These are phyloP conservation scores for Fusarium coicis DNA, from an alignment of 2,329 filamentous ascomycete genomes.

Conservation along the genomic window DNA sequence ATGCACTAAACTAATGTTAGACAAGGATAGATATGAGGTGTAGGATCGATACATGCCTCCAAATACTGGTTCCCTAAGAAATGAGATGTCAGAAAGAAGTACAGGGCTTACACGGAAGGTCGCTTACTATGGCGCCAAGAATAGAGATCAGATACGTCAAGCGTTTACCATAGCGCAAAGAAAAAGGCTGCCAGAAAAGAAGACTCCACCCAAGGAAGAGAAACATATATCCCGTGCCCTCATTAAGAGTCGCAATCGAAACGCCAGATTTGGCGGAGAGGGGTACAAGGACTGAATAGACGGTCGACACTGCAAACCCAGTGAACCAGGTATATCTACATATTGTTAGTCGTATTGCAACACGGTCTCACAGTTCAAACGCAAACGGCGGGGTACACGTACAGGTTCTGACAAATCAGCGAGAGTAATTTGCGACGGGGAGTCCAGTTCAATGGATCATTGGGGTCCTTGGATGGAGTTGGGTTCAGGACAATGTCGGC, in stretches of 20 bases:
- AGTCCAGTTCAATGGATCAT: slow-evolving; percentile 64
- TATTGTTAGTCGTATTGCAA: accelerated
- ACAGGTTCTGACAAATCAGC: slow-evolving; percentile 46
- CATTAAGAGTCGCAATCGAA: slow-evolving; percentile 49
- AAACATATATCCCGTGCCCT: slow-evolving; percentile 55
- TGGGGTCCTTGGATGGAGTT: slow-evolving; percentile 59
- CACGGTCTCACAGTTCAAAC: no score
- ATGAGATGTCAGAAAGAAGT: not conserved
- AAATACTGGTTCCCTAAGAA: slow-evolving; percentile 34
- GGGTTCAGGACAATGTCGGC: slow-evolving; percentile 61
- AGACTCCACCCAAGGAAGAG: slow-evolving; percentile 58
- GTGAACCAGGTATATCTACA: slow-evolving; percentile 51
- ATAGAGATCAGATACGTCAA: slow-evolving; percentile 53
- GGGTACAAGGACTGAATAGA: slow-evolving; percentile 53
- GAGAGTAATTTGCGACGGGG: slow-evolving; percentile 41
- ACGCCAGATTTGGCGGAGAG: slow-evolving; percentile 47
- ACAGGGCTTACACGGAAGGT: accelerated
- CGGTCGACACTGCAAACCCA: slow-evolving; percentile 52
- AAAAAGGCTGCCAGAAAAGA: slow-evolving; percentile 60
- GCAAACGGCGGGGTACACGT: slow-evolving; percentile 3
- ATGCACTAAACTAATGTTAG: slow-evolving; percentile 36
- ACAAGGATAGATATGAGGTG: accelerated
- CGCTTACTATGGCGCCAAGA: slow-evolving; percentile 42
- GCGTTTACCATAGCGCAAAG: slow-evolving; percentile 57
- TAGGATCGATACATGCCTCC: slow-evolving; percentile 16